A percentile compares a stretch with the other conserved stretches of the same genome.
Conservation (phyloP, 768 basidiomycete species). For the Calocybe gangraenosa region DNA sequence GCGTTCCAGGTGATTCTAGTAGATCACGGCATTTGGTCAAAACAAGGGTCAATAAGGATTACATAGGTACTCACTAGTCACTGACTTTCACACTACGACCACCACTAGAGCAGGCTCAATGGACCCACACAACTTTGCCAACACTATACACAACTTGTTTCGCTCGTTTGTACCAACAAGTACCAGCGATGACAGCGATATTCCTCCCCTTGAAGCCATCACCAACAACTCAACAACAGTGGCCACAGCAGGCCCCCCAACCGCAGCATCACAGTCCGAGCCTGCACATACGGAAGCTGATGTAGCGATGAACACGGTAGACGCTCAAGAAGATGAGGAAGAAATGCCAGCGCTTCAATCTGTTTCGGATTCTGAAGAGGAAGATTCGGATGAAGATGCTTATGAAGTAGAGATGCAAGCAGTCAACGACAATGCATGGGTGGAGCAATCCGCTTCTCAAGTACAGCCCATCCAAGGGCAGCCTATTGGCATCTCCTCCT, state of each 20-base stretch:
- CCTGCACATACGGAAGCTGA: neutral
- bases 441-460: constrained; percentile 18
- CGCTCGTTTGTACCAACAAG: constrained; percentile 1
- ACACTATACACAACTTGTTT: constrained; percentile 8
- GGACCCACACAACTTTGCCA: constrained; percentile 1
- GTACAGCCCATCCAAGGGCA: constrained; percentile 25
- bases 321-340: neutral
- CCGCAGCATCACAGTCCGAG: too few species aligned
- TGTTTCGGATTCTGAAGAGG: neutral
- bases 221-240: neutral
- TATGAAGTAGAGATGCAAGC: constrained; percentile 31
- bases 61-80: too few species aligned
- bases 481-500: constrained; percentile 27
- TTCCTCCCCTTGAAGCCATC: constrained; percentile 4
- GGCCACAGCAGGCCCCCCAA: neutral
- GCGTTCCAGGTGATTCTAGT: too few species aligned
- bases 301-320: neutral
- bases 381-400: constrained; percentile 16
- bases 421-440: constrained; percentile 25
- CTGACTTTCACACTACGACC: neutral
- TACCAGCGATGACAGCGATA: constrained; percentile 1
- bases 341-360: neutral
- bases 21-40: too few species aligned
- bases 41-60: too few species aligned
- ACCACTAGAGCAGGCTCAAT: neutral